Conservation (phyloP, 805 yeast species). For the Blastobotrys robertii region DNA sequence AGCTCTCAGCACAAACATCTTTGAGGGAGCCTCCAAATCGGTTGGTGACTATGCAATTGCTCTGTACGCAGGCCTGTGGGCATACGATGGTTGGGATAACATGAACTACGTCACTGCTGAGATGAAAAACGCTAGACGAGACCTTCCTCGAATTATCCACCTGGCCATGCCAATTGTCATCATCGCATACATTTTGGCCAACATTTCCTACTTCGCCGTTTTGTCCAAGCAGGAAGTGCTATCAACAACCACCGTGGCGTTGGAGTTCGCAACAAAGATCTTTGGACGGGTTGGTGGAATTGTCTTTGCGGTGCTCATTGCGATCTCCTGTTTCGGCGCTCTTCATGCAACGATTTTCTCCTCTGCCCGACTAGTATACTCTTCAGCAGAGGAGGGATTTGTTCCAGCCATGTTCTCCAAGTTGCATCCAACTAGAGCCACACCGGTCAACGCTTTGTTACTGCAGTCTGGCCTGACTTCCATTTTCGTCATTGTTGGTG, state of each 20-base stretch:
- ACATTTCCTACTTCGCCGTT: constrained; percentile 47
- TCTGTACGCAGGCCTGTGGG: constrained; percentile 34
- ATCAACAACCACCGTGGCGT: constrained; percentile 28
- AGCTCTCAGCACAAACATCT: constrained; percentile 18
- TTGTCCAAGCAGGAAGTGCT: constrained; percentile 52
- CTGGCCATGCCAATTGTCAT: constrained; percentile 33
- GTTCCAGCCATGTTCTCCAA: constrained; percentile 25
- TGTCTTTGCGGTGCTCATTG: constrained; percentile 27
- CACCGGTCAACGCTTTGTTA: constrained; percentile 29
- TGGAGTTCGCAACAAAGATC: constrained; percentile 25
- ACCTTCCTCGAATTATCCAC: constrained; percentile 31
- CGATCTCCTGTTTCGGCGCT: constrained; percentile 33
- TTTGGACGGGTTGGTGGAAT: constrained; percentile 23
- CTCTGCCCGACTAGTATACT: constrained; percentile 28
- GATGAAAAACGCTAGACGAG: constrained; percentile 28
- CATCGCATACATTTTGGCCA: constrained; percentile 27
- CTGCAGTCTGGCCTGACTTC: constrained; percentile 25
- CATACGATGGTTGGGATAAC: constrained; percentile 38
- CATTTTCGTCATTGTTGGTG: constrained; percentile 28
- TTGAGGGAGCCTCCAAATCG: constrained; percentile 21
- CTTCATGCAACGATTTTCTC: constrained; percentile 32
- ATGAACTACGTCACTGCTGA: constrained; percentile 34
- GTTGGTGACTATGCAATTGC: constrained; percentile 29
- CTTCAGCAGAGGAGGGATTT: constrained; percentile 28
- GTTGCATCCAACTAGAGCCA: constrained; percentile 16